Percentiles rank a stretch among this genome's conserved stretches.
These are phyloP conservation scores for Penicillium mononematosum DNA, from an alignment of 495 filamentous ascomycete species.

Conservation along the genomic window DNA sequence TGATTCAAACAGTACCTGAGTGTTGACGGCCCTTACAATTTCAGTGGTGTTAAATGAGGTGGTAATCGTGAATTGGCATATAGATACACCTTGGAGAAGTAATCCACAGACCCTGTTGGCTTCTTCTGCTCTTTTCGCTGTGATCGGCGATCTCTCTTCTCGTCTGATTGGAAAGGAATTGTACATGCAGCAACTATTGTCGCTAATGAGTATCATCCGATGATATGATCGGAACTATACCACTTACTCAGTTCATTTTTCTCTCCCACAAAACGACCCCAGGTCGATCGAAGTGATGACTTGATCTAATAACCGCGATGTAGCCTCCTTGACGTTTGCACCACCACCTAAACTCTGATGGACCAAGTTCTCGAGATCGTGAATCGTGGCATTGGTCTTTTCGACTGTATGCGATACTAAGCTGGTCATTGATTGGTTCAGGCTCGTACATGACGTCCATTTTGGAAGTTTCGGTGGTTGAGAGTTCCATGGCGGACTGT, in stretches of 20 bases:
- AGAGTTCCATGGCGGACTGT: neutral
- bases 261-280: conserved; percentile 61
- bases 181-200: conserved; percentile 29
- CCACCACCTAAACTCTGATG: conserved; percentile 17
- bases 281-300: conserved; percentile 68
- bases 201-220: neutral
- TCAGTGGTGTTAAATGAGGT: conserved; percentile 59
- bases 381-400: conserved; percentile 24
- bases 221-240: neutral
- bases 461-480: conserved; percentile 5
- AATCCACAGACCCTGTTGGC: conserved; percentile 35
- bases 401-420: conserved; percentile 17
- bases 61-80: conserved; percentile 80
- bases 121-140: conserved; percentile 12
- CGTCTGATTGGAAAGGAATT: conserved; percentile 15
- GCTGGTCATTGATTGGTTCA: conserved; percentile 18
- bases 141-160: conserved; percentile 16
- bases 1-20: neutral
- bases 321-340: conserved; percentile 43
- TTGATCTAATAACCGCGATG: conserved; percentile 50
- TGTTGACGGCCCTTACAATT: conserved; percentile 52
- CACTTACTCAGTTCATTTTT: conserved; percentile 56
- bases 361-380: conserved; percentile 20
- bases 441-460: conserved; percentile 19
- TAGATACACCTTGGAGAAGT: conserved; percentile 74